Evolutionary conservation across 148 eudicot genomes (phyloP), one percentile per base, ranked within the genome.

Genomic region (Pharnaceum exiguum): DNA sequence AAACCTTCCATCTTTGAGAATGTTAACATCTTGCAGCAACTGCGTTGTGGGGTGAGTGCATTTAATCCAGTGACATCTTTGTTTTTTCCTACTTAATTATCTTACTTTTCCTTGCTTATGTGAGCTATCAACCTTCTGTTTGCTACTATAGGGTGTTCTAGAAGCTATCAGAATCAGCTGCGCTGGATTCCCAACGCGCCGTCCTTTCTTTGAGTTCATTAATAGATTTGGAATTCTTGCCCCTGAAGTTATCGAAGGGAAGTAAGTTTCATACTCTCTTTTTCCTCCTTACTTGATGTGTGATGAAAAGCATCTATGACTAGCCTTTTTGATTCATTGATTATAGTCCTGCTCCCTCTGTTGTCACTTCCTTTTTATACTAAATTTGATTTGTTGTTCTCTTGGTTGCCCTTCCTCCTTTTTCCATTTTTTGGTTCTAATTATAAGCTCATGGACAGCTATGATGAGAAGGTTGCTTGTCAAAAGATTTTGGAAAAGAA

Each of bases 141-240:
- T 81, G 59, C 40, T 56, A 13, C 19, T 51, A 19, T 60, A 94
- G 99, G 99, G 99, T 74, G 99, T 94, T 59, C 47, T 94, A 69
- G 99, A 94, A 76, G 99, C 99, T 67, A 94, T 94, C 64, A 82
- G 99, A 76, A 94, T 94, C 31, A 94, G 99, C 65, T 89, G 96
- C 82, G 99, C 99, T 52, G 99, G 99, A 39, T 89, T 77, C 67
- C 99, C 99, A 63, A 94, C 99, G 64, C 99, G 99, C 25, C 99
- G 95, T 65, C 80, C 90, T 51, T 94, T 89, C 75, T 94, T 82
- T 73, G 99, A 89, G 74, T 94, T 94, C 68, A 50, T 94, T 58
- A 80, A 89, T 62, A 79, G 99, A 89, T 93, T 94, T 74, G 99
- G 96, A 62, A 74, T 89, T 51, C 99, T 94, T 67, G 99, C 89